A percentile compares a stretch with the other conserved stretches of the same genome.
phyloP scores from a whole-genome alignment of 371 early-diverging fungal genomes.

The Mycotypha africana region DNA sequence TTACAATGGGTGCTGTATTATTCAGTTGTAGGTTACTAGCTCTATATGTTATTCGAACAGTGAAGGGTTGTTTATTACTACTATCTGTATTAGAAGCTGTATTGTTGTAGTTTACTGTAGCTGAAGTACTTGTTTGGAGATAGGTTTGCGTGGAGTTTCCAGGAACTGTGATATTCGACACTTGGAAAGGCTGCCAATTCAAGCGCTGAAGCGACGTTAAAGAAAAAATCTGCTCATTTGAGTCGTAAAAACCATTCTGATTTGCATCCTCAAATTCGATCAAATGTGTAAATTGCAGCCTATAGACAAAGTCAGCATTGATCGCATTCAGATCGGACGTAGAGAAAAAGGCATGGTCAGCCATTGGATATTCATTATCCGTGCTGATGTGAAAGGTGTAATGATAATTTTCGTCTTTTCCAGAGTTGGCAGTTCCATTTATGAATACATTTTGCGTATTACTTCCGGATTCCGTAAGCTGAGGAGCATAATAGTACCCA shows the following conservation, averaged over 20 bases:
- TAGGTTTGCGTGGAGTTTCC: constrained; percentile 22
- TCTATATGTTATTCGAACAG: constrained; percentile 24
- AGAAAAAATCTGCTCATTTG: constrained; percentile 23
- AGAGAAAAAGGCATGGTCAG: constrained; percentile 33
- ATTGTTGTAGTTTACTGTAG: constrained; percentile 23
- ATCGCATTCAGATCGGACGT: constrained; percentile 31
- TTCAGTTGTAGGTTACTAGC: constrained; percentile 38
- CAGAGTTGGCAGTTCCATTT: constrained; percentile 35
- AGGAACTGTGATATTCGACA: constrained; percentile 29
- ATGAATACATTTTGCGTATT: constrained; percentile 25
- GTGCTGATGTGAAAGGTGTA: constrained; percentile 30
- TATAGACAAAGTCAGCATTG: constrained; percentile 35
- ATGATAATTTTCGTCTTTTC: constrained; percentile 28
- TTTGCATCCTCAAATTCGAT: constrained; percentile 41
- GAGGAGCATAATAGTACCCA: constrained; percentile 46
- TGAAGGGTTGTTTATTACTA: constrained; percentile 9
- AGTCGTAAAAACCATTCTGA: constrained; percentile 38
- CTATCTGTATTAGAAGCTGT: constrained; percentile 5
- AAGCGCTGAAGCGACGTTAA: constrained; percentile 20
- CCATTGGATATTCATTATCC: constrained; percentile 22
- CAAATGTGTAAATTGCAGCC: constrained; percentile 27
- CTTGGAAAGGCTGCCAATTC: constrained; percentile 27
- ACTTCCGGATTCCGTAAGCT: constrained; percentile 16
- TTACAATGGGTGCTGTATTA: constrained; percentile 27
- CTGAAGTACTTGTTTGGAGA: constrained; percentile 21